phyloP scores from a whole-genome alignment of 208 protist species.

The Leishmania arabica region DNA sequence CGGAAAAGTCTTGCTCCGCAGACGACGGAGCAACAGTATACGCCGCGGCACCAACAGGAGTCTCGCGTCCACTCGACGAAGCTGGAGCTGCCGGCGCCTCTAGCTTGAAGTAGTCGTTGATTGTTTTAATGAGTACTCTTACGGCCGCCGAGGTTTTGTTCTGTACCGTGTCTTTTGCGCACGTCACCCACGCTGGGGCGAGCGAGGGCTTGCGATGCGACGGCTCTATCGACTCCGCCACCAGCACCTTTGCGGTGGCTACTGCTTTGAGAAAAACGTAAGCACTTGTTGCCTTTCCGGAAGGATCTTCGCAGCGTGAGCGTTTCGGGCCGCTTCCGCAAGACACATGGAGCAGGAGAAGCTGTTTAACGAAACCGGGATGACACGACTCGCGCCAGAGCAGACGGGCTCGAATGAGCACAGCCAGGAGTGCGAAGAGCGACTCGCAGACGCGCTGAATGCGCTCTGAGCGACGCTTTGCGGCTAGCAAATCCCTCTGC shows the following conservation, averaged over 20 bases:
- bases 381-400: constrained; percentile 69
- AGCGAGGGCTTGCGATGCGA: constrained; percentile 39
- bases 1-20: constrained; percentile 33
- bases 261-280: constrained; percentile 36
- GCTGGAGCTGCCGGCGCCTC: background rate
- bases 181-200: constrained; percentile 66
- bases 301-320: background rate
- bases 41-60: background rate
- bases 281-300: background rate
- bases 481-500: constrained; percentile 71
- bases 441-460: constrained; percentile 60
- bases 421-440: constrained; percentile 45
- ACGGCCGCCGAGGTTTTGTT: constrained; percentile 60
- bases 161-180: constrained; percentile 37
- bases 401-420: constrained; percentile 53
- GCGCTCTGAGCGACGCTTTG: constrained; percentile 73
- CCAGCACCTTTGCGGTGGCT: constrained; percentile 17
- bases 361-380: constrained; percentile 41
- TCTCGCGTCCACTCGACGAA: background rate
- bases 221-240: constrained; percentile 16
- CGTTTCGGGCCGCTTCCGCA: constrained; percentile 4
- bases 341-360: constrained; percentile 40
- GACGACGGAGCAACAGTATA: background rate
- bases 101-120: constrained; percentile 47
- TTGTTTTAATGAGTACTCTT: constrained; percentile 30